Percentiles rank a stretch among this genome's conserved stretches.
Evolutionary conservation across 352 stramenopile genomes (phyloP).

Genomic region (Aphanomyces stellatus): DNA sequence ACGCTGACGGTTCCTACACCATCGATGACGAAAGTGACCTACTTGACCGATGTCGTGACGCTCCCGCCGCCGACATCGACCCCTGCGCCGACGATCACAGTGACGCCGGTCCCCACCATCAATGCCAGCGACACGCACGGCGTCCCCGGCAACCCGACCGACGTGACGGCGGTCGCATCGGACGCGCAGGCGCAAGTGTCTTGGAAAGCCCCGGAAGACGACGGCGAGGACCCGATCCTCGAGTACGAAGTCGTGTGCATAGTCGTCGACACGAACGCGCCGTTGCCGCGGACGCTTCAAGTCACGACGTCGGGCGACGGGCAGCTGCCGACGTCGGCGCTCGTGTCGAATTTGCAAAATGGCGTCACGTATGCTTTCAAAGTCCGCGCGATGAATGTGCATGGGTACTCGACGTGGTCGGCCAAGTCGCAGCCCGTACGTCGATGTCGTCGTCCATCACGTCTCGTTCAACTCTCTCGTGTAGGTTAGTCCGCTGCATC

Average conservation of each 20-base stretch:
- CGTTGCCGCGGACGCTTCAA: neutral
- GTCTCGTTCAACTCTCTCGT: neutral
- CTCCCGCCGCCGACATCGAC: neutral
- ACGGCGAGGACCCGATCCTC: constrained; percentile 46
- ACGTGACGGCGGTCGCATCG: constrained; percentile 41
- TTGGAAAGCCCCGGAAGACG: constrained; percentile 54
- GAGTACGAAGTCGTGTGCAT: constrained; percentile 41
- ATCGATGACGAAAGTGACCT: neutral
- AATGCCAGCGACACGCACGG: constrained; percentile 32
- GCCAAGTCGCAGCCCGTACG: constrained; percentile 48
- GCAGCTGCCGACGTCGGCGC: constrained; percentile 28
- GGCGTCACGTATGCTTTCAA: constrained; percentile 63
- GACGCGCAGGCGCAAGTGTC: constrained; percentile 49
- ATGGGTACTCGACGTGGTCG: constrained; percentile 58
- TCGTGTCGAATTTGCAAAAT: constrained; percentile 44
- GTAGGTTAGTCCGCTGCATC: constrained; percentile 49
- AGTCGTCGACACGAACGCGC: constrained; percentile 6
- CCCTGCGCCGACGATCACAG: neutral
- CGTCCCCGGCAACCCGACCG: constrained; percentile 52
- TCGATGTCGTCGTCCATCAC: neutral
- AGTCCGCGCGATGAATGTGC: constrained; percentile 50
- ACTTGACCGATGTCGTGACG: constrained; percentile 25
- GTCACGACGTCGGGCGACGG: neutral
- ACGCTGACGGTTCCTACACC: neutral
- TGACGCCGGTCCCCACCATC: neutral